Evolutionary conservation across 441 rosid genomes (phyloP).

Genomic region (Omphalea diandra): DNA sequence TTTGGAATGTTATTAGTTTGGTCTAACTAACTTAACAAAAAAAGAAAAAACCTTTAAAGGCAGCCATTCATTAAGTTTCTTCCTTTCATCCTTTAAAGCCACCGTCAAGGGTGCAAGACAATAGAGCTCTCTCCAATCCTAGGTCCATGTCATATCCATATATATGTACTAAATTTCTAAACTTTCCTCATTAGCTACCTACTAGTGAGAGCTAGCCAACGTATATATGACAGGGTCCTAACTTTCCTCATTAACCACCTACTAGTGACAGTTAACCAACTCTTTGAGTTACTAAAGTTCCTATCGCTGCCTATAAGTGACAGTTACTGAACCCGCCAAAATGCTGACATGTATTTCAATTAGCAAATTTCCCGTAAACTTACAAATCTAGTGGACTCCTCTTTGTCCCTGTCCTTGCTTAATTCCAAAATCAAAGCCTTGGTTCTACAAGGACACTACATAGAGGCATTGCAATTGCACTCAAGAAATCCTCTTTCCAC

Average conservation of each 20-base stretch:
- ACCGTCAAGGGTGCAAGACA: too few species aligned
- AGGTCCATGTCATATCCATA: not conserved
- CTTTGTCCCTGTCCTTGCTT: conserved; percentile 20
- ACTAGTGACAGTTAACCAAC: not conserved
- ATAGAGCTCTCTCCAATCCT: too few species aligned
- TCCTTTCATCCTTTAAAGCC: not conserved
- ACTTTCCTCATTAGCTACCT: too few species aligned
- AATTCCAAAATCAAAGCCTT: conserved; percentile 38
- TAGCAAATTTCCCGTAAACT: conserved; percentile 31
- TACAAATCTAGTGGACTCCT: conserved; percentile 24
- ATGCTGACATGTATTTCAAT: conserved; percentile 43
- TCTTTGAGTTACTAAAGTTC: too few species aligned
- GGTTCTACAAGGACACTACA: conserved; percentile 40
- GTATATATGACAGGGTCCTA: too few species aligned
- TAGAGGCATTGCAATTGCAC: conserved; percentile 51
- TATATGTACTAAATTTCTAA: not conserved
- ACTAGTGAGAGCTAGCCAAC: too few species aligned
- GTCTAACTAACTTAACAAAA: too few species aligned
- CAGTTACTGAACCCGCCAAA: not conserved
- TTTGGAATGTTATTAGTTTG: too few species aligned
- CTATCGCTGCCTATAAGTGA: too few species aligned
- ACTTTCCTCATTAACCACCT: not conserved
- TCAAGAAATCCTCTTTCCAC: conserved; percentile 34
- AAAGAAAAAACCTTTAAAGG: too few species aligned
- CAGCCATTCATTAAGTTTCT: too few species aligned